Evolutionary conservation across 2,329 filamentous ascomycete genomes (phyloP).

Genomic region (Neonectria sp.): DNA sequence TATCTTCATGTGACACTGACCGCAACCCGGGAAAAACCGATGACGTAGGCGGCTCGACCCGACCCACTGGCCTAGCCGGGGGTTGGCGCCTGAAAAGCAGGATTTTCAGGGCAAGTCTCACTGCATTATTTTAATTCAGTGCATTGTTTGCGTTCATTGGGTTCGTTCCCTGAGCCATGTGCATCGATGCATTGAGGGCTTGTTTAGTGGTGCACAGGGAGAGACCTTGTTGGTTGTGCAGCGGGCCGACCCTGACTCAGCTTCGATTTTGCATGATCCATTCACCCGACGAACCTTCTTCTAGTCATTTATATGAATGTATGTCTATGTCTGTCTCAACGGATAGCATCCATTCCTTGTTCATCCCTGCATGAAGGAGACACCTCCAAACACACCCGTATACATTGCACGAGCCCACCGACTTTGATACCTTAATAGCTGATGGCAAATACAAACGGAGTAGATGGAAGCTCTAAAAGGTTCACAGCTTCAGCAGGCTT

Average conservation of each 20-base stretch:
- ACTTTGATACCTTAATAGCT: too few relatives aligned
- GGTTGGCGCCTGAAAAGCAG: neutral
- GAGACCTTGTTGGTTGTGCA: neutral
- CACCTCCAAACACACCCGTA: too few relatives aligned
- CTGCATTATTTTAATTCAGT: neutral
- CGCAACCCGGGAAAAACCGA: slow-evolving; percentile 13
- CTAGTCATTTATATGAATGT: too few relatives aligned
- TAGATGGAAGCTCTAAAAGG: too few relatives aligned
- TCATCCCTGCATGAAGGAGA: too few relatives aligned
- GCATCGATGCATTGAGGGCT: neutral
- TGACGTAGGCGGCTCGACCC: slow-evolving; percentile 28
- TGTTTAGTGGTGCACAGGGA: neutral
- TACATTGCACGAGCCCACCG: too few relatives aligned
- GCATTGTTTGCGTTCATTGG: neutral
- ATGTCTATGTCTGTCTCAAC: too few relatives aligned
- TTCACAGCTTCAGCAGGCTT: too few relatives aligned
- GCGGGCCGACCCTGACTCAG: neutral
- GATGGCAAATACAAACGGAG: too few relatives aligned
- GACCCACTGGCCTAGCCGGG: slow-evolving; percentile 5
- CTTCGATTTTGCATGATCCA: neutral
- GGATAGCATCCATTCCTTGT: too few relatives aligned
- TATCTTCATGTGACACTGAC: slow-evolving; percentile 9
- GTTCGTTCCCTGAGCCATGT: too few relatives aligned
- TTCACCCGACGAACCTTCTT: too few relatives aligned
- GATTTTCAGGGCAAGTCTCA: neutral